Percentiles rank a stretch among this genome's conserved stretches.
These are phyloP conservation scores for Mesostigma viride DNA, from an alignment of 139 green algal species.

Conservation along the genomic window DNA sequence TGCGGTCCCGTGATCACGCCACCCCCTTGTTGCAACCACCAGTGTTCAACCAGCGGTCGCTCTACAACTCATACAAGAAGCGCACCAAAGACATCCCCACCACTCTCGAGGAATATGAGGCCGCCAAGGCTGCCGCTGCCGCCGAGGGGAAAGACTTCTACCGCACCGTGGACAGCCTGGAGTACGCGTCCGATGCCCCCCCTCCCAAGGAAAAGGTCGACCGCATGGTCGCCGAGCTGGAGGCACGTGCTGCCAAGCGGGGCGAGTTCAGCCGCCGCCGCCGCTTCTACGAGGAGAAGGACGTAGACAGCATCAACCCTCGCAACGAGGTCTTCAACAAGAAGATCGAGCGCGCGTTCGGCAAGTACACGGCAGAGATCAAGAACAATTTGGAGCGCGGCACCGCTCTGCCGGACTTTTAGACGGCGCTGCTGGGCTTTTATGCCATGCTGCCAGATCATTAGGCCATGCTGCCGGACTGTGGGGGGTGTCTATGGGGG, in stretches of 20 bases:
- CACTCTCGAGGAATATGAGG: constrained; percentile 57
- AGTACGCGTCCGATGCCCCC: not conserved
- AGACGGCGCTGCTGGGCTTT: no score
- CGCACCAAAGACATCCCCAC: constrained; percentile 47
- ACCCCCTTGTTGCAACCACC: not conserved
- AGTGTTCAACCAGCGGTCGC: constrained; percentile 33
- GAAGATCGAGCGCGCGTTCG: constrained; percentile 88
- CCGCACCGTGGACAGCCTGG: constrained; percentile 43
- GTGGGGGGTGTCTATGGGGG: no score
- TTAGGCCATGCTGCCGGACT: no score
- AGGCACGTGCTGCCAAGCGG: constrained; percentile 44
- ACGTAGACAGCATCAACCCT: constrained; percentile 94
- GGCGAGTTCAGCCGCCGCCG: constrained; percentile 63
- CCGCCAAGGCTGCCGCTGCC: constrained; percentile 53
- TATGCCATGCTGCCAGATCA: no score
- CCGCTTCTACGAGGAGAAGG: constrained; percentile 48
- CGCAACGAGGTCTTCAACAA: constrained; percentile 94
- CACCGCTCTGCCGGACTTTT: constrained; percentile 88
- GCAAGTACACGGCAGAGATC: constrained; percentile 69
- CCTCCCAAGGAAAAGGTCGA: constrained; percentile 65
- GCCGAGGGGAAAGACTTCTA: no score
- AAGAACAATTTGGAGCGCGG: constrained; percentile 94
- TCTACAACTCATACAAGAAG: constrained; percentile 73
- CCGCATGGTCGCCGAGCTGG: constrained; percentile 75
- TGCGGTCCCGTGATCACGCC: no score